Evolutionary conservation across 495 filamentous ascomycete genomes (phyloP).

Genomic region (Beverwykella pulmonaria): DNA sequence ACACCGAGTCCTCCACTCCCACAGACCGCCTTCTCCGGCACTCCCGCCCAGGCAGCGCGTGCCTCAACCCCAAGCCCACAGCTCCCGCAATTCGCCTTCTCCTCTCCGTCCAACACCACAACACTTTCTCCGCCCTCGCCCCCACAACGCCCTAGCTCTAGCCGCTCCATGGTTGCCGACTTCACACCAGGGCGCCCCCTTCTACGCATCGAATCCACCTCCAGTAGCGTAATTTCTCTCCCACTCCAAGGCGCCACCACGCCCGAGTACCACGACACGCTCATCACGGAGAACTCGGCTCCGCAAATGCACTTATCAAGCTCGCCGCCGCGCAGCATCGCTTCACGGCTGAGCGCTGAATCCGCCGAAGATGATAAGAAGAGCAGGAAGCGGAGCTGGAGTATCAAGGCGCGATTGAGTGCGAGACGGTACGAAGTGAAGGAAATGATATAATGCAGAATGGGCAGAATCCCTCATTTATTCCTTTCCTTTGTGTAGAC

Average conservation of each 20-base stretch:
- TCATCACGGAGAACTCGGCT: background rate
- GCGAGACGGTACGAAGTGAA: slow-evolving; percentile 7
- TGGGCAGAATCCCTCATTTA: background rate
- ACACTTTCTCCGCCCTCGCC: background rate
- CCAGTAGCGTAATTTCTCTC: slow-evolving; percentile 23
- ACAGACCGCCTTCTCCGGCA: background rate
- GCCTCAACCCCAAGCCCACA: background rate
- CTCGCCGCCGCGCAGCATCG: background rate
- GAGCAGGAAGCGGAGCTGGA: slow-evolving; percentile 21
- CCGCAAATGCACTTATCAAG: background rate
- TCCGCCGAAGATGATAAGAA: slow-evolving; percentile 1
- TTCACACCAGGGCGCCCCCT: background rate
- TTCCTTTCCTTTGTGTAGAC: background rate
- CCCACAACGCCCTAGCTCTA: background rate
- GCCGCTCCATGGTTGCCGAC: background rate
- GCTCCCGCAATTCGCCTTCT: background rate
- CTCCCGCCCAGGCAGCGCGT: background rate
- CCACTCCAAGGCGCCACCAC: slow-evolving; percentile 23
- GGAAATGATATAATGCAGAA: slow-evolving; percentile 14
- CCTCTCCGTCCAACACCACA: background rate
- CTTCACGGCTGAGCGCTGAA: background rate
- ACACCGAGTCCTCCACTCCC: background rate
- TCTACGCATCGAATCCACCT: slow-evolving; percentile 1
- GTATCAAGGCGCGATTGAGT: slow-evolving; percentile 15
- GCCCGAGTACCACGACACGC: slow-evolving; percentile 19